Base-by-base conservation (phyloP, 164 flowering plant species). In the Vitis rupestris region DNA sequence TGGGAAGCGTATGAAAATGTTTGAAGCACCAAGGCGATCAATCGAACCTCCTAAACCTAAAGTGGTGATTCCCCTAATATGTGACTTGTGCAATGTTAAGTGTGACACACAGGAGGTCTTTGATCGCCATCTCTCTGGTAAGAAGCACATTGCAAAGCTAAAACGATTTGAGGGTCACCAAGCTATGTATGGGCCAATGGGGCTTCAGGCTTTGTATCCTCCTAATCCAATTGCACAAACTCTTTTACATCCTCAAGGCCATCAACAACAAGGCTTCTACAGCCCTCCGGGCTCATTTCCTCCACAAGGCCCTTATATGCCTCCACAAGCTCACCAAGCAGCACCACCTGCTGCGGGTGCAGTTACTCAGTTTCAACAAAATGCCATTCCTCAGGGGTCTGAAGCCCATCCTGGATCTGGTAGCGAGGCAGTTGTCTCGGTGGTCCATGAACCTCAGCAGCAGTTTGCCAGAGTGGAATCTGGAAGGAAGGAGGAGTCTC, bases 51-150 rank as follows among this genome's bases (percentile, higher is more conserved):
- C 83, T 58, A 83, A 64, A 64, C 79, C 82, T 16, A 82, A 81
- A 75, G 82, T 72, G 67, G 82, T 74, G 48, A 70, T 75, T 63
- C 86, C 86, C 13, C 59, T 79, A 19, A 65, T 76, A 9, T 88
- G 90, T 70, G 84, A 86, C n/a, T 61, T 88, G 71, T 88, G 92
- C 77, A 83, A 85, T 59, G 81, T 81, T 44, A 86, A 78, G 62
- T 88, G 92, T 64, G 87, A 83, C 65, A 79, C 89, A 2, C 80
- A 66, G 47, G 82, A 79, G 31, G 88, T 81, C 59, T 80, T 83
- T 54, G 80, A 88, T 55, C 64, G 72, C 31, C 90, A 88, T 78
- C 62, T 88, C 67, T 68, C 77, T 15, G 92, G 92, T 48, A 88
- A 84, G 70, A 88, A 85, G 74, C 90, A 88, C 68, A 19, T 72